phyloP scores from a whole-genome alignment of 805 yeast genomes.

The Hanseniaspora guilliermondii region DNA sequence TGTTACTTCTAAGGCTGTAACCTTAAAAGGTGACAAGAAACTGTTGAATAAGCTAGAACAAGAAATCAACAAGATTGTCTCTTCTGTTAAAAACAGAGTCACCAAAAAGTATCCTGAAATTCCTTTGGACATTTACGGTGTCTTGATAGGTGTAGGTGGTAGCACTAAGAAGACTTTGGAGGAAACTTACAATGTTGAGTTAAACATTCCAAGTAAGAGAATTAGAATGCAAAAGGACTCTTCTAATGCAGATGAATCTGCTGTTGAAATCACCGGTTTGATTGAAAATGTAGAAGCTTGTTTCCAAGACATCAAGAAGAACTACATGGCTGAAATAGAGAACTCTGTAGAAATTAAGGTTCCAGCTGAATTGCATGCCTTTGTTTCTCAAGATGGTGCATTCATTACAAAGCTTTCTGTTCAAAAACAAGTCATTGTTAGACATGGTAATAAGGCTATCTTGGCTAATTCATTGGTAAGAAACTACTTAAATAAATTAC shows the following conservation, averaged over 20 bases:
- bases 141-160: conserved; percentile 74
- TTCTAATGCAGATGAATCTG: conserved; percentile 35
- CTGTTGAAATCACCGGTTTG: conserved; percentile 46
- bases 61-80: conserved; percentile 51
- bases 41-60: conserved; percentile 58
- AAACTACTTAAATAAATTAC: conserved; percentile 33
- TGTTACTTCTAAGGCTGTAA: conserved; percentile 30
- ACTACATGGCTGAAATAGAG: conserved; percentile 48
- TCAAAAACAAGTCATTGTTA: conserved; percentile 45
- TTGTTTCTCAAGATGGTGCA: conserved; percentile 56
- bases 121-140: conserved; percentile 61
- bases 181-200: conserved; percentile 48
- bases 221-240: background rate
- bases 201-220: conserved; percentile 52
- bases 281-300: conserved; percentile 56
- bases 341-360: conserved; percentile 38
- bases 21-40: conserved; percentile 60
- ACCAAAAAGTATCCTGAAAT: conserved; percentile 39
- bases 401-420: conserved; percentile 42
- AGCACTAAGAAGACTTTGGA: conserved; percentile 58
- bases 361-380: conserved; percentile 46
- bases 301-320: conserved; percentile 42
- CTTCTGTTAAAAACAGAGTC: conserved; percentile 47
- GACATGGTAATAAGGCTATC: conserved; percentile 40
- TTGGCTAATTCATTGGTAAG: conserved; percentile 33